Conservation (phyloP, 441 rosid genomes). For the Lepidium campestre region DNA sequence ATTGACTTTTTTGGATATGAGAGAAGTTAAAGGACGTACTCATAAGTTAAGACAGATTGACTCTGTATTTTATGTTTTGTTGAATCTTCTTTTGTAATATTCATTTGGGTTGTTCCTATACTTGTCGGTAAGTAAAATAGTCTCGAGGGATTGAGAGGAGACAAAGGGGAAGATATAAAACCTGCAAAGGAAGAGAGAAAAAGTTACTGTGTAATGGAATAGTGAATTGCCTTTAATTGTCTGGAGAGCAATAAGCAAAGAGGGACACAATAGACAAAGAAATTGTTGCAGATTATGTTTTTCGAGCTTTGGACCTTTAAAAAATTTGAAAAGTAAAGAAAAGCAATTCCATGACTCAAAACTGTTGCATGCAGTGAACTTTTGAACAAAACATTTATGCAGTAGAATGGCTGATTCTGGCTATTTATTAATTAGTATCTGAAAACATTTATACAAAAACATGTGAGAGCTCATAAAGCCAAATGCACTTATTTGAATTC, state of each 20-base stretch:
- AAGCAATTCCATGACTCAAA: slow-evolving; percentile 12
- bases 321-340: too few species aligned
- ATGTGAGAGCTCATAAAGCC: slow-evolving; percentile 2
- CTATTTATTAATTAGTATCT: not conserved
- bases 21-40: slow-evolving; percentile 5
- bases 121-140: slow-evolving; percentile 16
- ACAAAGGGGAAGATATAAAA: slow-evolving; percentile 20
- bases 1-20: slow-evolving; percentile 20
- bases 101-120: slow-evolving; percentile 11
- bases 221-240: slow-evolving; percentile 27
- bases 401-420: slow-evolving; percentile 1
- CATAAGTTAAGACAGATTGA: slow-evolving; percentile 10
- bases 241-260: slow-evolving; percentile 17
- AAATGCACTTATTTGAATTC: not conserved
- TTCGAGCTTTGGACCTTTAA: slow-evolving; percentile 11
- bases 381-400: slow-evolving; percentile 1
- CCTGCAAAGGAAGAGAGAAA: slow-evolving; percentile 22
- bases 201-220: slow-evolving; percentile 10
- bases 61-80: not conserved
- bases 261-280: slow-evolving; percentile 17
- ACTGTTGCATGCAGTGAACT: slow-evolving; percentile 10
- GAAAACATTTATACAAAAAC: not conserved
- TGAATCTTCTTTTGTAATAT: not conserved
- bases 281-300: slow-evolving; percentile 13
- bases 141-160: slow-evolving; percentile 25